Conservation (phyloP, 495 filamentous ascomycete species). For the Hypoxylon trugodes region DNA sequence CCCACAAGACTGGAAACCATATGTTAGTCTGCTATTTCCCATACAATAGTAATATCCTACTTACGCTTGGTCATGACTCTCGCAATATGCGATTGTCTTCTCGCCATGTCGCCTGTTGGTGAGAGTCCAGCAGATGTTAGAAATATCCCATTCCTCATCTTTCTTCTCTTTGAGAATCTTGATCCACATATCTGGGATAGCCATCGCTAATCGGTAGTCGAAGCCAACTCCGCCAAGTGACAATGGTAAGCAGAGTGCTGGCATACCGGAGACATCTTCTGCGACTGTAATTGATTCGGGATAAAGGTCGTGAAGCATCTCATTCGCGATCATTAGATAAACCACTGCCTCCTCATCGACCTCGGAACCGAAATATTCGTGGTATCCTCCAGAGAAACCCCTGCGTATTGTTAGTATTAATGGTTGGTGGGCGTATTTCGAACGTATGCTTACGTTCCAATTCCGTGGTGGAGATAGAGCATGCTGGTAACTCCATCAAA, state of each 20-base stretch:
- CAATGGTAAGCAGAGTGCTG: slow-evolving; percentile 86
- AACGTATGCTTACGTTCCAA: slow-evolving; percentile 84
- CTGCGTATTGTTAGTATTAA: slow-evolving; percentile 52
- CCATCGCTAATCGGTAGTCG: slow-evolving; percentile 98
- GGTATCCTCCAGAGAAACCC: slow-evolving; percentile 97
- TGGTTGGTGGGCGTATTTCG: not conserved
- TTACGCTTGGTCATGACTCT: slow-evolving; percentile 98
- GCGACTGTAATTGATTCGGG: slow-evolving; percentile 89
- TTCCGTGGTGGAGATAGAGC: slow-evolving; percentile 95
- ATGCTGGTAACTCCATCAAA: slow-evolving; percentile 99
- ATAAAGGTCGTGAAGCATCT: slow-evolving; percentile 90
- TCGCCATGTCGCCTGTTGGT: slow-evolving; percentile 94
- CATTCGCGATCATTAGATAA: slow-evolving; percentile 96
- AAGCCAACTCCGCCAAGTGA: slow-evolving; percentile 92
- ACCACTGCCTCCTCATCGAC: slow-evolving; percentile 97
- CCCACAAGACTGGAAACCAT: slow-evolving; percentile 77
- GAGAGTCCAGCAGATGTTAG: slow-evolving; percentile 81
- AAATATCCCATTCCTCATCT: slow-evolving; percentile 94
- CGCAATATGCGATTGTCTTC: slow-evolving; percentile 97
- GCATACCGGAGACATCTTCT: slow-evolving; percentile 98
- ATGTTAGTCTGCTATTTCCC: slow-evolving; percentile 43
- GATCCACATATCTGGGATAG: slow-evolving; percentile 98
- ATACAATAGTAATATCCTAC: slow-evolving; percentile 43
- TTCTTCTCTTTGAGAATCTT: slow-evolving; percentile 94
- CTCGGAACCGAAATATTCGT: slow-evolving; percentile 92